Conservation (phyloP, 2,329 filamentous ascomycete species). For the Diaporthe eres region DNA sequence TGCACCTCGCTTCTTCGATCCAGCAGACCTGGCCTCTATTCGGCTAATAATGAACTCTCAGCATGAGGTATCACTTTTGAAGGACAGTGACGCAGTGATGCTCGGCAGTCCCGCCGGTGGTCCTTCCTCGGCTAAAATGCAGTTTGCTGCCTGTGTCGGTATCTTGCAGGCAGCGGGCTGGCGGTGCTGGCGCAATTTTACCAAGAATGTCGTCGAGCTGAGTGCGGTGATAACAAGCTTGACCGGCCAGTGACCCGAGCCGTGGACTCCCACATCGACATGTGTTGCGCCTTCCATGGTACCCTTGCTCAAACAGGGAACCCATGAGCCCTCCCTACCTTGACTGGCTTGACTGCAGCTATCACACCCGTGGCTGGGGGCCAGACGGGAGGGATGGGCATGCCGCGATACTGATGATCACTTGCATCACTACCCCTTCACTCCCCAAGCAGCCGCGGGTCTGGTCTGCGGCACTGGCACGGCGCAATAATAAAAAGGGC, state of each 20-base stretch:
- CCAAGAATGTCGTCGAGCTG: slow-evolving; percentile 20
- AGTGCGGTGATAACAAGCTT: slow-evolving; percentile 1
- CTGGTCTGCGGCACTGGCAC: neutral
- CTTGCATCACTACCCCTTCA: slow-evolving; percentile 28
- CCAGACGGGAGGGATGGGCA: slow-evolving; percentile 15
- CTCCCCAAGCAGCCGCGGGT: neutral
- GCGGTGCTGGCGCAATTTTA: slow-evolving; percentile 27
- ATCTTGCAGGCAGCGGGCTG: slow-evolving; percentile 12
- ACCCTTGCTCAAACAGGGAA: slow-evolving; percentile 22
- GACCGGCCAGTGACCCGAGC: slow-evolving; percentile 1
- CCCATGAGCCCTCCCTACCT: slow-evolving; percentile 30
- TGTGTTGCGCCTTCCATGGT: slow-evolving; percentile 15
- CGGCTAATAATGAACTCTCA: slow-evolving; percentile 11
- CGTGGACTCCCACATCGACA: neutral
- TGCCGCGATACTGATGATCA: slow-evolving; percentile 6
- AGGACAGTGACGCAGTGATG: neutral
- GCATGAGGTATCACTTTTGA: neutral
- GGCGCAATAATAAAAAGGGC: neutral
- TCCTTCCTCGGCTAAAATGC: slow-evolving; percentile 29
- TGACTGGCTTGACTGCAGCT: slow-evolving; percentile 14
- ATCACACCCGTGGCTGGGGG: slow-evolving; percentile 16
- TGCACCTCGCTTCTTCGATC: slow-evolving; percentile 12
- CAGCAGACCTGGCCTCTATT: neutral
- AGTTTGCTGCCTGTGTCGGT: slow-evolving; percentile 6
- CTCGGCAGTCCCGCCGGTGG: slow-evolving; percentile 17